phyloP scores from a whole-genome alignment of 2,329 filamentous ascomycete genomes.

The Scedosporium boydii region DNA sequence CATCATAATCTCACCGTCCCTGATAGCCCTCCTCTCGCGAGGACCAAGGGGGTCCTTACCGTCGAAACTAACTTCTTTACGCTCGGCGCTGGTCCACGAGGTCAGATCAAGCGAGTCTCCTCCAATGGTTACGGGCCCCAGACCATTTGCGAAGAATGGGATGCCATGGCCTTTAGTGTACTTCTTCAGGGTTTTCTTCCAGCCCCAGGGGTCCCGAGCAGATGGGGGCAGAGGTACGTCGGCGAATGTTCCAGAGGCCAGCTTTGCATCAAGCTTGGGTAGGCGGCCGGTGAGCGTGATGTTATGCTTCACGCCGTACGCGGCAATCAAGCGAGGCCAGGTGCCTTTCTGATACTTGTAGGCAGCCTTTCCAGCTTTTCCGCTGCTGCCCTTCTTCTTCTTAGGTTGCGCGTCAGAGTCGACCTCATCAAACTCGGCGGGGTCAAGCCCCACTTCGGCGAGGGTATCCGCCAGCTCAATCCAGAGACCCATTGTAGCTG shows the following conservation, averaged over 20 bases:
- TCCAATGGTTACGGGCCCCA: background rate
- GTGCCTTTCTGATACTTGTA: background rate
- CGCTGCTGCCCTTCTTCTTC: background rate
- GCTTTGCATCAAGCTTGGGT: background rate
- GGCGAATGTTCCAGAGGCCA: background rate
- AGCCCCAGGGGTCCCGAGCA: background rate
- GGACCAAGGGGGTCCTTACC: background rate
- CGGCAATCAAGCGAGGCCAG: background rate
- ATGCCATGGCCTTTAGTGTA: background rate
- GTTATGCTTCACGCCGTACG: background rate
- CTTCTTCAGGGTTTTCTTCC: background rate
- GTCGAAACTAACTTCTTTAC: background rate
- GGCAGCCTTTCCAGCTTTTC: background rate
- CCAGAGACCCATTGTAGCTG: background rate
- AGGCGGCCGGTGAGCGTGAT: background rate
- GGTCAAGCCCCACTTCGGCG: background rate
- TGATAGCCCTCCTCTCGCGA: background rate
- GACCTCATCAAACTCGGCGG: background rate
- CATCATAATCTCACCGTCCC: background rate
- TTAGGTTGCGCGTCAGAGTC: background rate
- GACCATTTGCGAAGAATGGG: background rate
- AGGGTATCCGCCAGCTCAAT: background rate
- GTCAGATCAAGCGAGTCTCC: background rate
- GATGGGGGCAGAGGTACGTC: background rate
- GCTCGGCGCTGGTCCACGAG: background rate